A percentile compares a stretch with the other conserved stretches of the same genome.
phyloP scores from a whole-genome alignment of 2,329 filamentous ascomycete genomes.

The Byssothecium circinans region DNA sequence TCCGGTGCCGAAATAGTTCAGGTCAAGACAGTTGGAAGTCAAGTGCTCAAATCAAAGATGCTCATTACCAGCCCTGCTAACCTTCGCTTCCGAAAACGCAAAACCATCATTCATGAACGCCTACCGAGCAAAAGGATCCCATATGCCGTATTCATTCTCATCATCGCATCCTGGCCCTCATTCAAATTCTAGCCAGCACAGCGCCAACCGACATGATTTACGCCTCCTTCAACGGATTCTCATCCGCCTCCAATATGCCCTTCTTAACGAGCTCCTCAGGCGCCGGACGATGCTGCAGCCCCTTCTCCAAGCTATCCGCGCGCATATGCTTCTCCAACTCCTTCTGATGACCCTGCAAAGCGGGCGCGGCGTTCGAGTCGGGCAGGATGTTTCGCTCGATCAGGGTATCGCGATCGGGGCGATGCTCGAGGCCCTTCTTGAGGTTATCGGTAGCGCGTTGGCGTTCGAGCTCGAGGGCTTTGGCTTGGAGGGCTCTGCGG shows the following conservation, averaged over 20 bases:
- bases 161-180: neutral
- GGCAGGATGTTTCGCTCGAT: constrained; percentile 88
- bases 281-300: constrained; percentile 64
- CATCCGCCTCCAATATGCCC: constrained; percentile 67
- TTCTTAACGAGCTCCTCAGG: constrained; percentile 78
- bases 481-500: constrained; percentile 62
- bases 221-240: constrained; percentile 36
- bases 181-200: neutral
- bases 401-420: constrained; percentile 72
- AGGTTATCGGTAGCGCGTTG: constrained; percentile 59
- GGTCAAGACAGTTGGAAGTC: no score
- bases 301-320: constrained; percentile 66
- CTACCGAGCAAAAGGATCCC: neutral
- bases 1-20: no score
- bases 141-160: constrained; percentile 5
- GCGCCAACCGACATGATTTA: constrained; percentile 6
- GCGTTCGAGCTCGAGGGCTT: constrained; percentile 64
- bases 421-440: constrained; percentile 64
- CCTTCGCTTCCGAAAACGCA: neutral
- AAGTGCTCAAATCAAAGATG: no score
- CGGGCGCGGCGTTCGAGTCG: constrained; percentile 73
- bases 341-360: constrained; percentile 76
- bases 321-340: constrained; percentile 84
- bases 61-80: no score
- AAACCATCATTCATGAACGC: constrained; percentile 1